These are phyloP conservation scores for Fusarium haematococcum DNA, from an alignment of 2,329 filamentous ascomycete genomes.

Conservation along the genomic window DNA sequence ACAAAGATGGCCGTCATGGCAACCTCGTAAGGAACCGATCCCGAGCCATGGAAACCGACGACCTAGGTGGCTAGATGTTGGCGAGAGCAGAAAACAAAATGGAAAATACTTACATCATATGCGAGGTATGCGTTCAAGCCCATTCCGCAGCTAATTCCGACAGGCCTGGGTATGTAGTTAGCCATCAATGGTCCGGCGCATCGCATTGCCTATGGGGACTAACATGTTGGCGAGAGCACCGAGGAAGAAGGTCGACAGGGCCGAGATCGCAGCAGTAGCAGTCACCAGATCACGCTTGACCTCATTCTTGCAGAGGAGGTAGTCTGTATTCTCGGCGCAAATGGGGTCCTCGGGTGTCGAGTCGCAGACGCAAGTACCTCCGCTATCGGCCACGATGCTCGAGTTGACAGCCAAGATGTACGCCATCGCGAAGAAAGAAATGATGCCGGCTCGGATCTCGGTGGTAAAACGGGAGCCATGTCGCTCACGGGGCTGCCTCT, in stretches of 20 bases:
- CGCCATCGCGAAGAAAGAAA: slow-evolving; percentile 78
- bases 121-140: slow-evolving; percentile 80
- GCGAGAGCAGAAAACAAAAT: slow-evolving; percentile 68
- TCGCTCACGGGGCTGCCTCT: slow-evolving; percentile 69
- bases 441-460: slow-evolving; percentile 84
- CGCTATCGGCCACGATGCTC: slow-evolving; percentile 69
- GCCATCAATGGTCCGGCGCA: neutral
- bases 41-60: slow-evolving; percentile 81
- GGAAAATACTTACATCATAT: slow-evolving; percentile 59
- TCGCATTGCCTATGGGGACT: slow-evolving; percentile 30
- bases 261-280: slow-evolving; percentile 85
- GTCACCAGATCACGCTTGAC: slow-evolving; percentile 85
- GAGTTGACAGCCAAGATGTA: slow-evolving; percentile 67
- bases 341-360: slow-evolving; percentile 57
- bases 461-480: slow-evolving; percentile 84
- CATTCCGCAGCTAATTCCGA: slow-evolving; percentile 58
- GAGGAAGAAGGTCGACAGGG: slow-evolving; percentile 85
- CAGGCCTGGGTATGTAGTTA: slow-evolving; percentile 41
- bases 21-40: slow-evolving; percentile 78
- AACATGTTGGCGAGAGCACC: slow-evolving; percentile 83
- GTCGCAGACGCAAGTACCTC: slow-evolving; percentile 83
- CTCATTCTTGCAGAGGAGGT: slow-evolving; percentile 71
- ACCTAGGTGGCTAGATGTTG: slow-evolving; percentile 33
- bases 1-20: slow-evolving; percentile 90
- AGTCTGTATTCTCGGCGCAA: slow-evolving; percentile 67